Evolutionary conservation across 169 alveolate genomes (phyloP).

Genomic region (Eimeria praecox): DNA sequence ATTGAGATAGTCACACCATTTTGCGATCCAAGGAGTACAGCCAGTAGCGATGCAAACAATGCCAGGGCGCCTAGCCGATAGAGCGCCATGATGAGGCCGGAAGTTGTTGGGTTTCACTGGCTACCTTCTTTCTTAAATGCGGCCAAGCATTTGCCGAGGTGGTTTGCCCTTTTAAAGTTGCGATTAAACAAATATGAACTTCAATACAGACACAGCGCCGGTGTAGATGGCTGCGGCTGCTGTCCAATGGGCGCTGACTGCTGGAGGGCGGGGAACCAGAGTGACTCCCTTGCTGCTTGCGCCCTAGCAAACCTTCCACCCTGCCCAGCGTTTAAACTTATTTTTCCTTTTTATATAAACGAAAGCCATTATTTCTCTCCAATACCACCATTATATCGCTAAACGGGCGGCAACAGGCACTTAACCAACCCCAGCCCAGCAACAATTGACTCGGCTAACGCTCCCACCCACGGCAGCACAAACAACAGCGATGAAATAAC

Average conservation of each 20-base stretch:
- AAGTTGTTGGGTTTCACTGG: not conserved
- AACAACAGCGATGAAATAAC: not conserved
- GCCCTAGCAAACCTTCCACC: not conserved
- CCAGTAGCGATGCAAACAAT: not conserved
- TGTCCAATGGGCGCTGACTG: conserved; percentile 30
- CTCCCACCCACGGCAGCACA: not conserved
- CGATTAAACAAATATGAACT: not conserved
- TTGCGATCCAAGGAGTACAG: conserved; percentile 4
- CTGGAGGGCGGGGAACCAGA: not conserved
- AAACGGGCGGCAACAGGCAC: not conserved
- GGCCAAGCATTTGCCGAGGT: not conserved
- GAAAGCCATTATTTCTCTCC: not conserved
- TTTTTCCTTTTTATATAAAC: not conserved
- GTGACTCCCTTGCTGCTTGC: conserved; percentile 13
- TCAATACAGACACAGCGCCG: not conserved
- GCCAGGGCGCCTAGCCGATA: not conserved
- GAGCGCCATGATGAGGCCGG: not conserved
- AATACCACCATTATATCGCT: not conserved
- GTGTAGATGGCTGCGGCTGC: not conserved
- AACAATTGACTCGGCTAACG: not conserved
- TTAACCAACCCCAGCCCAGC: not conserved
- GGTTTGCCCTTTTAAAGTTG: not conserved
- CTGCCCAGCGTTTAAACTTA: not conserved
- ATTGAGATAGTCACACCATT: not conserved
- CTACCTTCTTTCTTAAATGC: not conserved